Base-by-base conservation (phyloP, 2,329 filamentous ascomycete genomes). In the Apiospora saccharicola region DNA sequence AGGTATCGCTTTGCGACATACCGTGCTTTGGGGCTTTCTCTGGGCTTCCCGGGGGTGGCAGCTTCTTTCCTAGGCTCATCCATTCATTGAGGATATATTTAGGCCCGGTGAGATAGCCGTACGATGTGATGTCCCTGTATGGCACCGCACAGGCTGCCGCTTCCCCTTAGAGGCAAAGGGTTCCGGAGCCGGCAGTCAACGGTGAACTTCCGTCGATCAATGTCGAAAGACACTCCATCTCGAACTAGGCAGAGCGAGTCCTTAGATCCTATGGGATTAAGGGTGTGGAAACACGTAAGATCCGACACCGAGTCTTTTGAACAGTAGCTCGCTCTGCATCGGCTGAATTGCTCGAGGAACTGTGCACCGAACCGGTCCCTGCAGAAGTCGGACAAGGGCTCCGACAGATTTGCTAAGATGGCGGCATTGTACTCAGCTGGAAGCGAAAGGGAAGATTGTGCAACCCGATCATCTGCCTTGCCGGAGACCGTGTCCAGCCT, bases 231-330 rank as follows among this genome's bases (percentile, higher is more conserved):
- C 12, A 67, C 7, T 19, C 26, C 61, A n/a, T 41, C 4, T n/a
- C 34, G 8, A 8, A 43, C 16, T 19, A 67, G 34, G 6, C 61
- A 67, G 34, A 67, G 22, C 22, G 61, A 67, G 61, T 67, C 61
- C 8, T 37, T 24, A 1, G 61, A 67, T 43, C 41, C 61, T 34
- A 19, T 14, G 34, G 61, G 30, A 8, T 41, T 67, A 1, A 34
- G 34, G 34, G 34, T 67, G 26, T 67, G 61, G 30, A 67, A 67
- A 24, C 61, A 67, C 19, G 41, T 67, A 7, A 67, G 61, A 67
- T 67, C 30, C 10, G 61, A 67, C 61, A 43, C 61, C 61, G 61
- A 67, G 61, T 67, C 61, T 19, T 43, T 16, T 22, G 61, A 67
- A 14, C 61, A 43, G 34, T 67, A 67, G 3, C 61, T 67, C 12